Evolutionary conservation across 129 eudicot genomes (phyloP), one percentile per base, ranked within the genome.

Genomic region (Lactuca saligna): DNA sequence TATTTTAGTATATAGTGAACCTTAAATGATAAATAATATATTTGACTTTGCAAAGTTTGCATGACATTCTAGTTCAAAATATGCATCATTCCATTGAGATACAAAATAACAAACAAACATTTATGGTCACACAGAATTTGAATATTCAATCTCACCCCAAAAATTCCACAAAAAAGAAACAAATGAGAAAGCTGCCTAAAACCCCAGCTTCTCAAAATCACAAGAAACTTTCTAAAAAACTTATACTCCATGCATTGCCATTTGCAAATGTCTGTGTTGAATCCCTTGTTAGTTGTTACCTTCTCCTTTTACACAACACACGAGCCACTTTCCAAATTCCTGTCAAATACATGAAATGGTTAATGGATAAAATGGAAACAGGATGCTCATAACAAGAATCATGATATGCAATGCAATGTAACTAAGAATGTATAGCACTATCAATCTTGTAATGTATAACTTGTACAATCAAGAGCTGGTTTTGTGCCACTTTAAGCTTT

Each of bases 401-500:
- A 16, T 15, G 29, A 37, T 17, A 34, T 14, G 17, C 17, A 34
- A 61, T 35, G 66, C 1, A 11, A 16, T n/a, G 50, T 9, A 63
- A 12, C n/a, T 33, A 60, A 49, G 17, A 61, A 69, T 78, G 79
- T 84, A 13, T 60, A 81, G 58, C 85, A 84, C 73, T 67, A 74
- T 81, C 89, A 80, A 84, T 78, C 85, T 78, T 84, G 74, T 50
- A 17, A 73, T 79, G 72, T 84, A 20, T 69, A 60, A 62, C 90
- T 81, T 56, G 0, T 41, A 71, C 81, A 84, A 83, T 70, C 82
- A 70, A 84, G 87, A 75, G 86, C 86, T 81, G 79, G 88, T 79
- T 74, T 71, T 78, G 61, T 62, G 89, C 78, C 83, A 77, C 54
- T 46, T 46, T 46, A 16, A 35, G 14, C 49, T 42, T 57, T 78